Evolutionary conservation across 768 basidiomycete genomes (phyloP).

Genomic region (Naematelia encephala): DNA sequence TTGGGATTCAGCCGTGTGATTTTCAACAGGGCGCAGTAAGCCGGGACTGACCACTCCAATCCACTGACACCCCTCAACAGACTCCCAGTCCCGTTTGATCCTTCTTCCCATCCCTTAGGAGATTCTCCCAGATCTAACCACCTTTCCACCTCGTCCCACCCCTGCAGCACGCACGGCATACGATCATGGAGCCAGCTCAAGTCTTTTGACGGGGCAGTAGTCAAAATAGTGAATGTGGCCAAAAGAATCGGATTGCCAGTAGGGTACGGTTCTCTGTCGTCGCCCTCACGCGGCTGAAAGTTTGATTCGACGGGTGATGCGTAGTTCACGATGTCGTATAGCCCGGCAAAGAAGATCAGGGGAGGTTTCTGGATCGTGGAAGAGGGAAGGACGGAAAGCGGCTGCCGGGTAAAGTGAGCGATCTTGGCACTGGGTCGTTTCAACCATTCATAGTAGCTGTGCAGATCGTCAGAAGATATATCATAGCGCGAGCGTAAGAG

Average conservation of each 20-base stretch:
- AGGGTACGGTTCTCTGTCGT: constrained; percentile 40
- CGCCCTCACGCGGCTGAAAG: constrained; percentile 29
- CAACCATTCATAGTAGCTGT: constrained; percentile 92
- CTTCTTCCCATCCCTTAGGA: constrained; percentile 64
- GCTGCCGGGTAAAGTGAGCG: constrained; percentile 71
- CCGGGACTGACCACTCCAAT: constrained; percentile 63
- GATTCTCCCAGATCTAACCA: constrained; percentile 77
- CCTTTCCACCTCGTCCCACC: constrained; percentile 58
- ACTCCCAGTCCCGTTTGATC: constrained; percentile 59
- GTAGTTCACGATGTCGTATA: constrained; percentile 69
- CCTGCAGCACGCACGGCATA: constrained; percentile 68
- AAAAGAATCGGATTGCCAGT: constrained; percentile 55
- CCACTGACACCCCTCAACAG: constrained; percentile 58
- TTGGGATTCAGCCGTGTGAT: no score
- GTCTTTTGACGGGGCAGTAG: constrained; percentile 67
- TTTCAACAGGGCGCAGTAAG: not conserved
- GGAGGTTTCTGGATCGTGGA: constrained; percentile 35
- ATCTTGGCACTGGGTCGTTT: constrained; percentile 68
- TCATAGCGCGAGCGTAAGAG: no score
- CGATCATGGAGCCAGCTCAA: constrained; percentile 88
- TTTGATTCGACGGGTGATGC: constrained; percentile 34
- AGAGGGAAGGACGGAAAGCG: constrained; percentile 55
- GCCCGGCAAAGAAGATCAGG: constrained; percentile 79
- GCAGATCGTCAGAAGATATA: no score
- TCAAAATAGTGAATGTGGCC: constrained; percentile 87